phyloP scores from a whole-genome alignment of 129 eudicot species.

The Saposhnikovia divaricata region DNA sequence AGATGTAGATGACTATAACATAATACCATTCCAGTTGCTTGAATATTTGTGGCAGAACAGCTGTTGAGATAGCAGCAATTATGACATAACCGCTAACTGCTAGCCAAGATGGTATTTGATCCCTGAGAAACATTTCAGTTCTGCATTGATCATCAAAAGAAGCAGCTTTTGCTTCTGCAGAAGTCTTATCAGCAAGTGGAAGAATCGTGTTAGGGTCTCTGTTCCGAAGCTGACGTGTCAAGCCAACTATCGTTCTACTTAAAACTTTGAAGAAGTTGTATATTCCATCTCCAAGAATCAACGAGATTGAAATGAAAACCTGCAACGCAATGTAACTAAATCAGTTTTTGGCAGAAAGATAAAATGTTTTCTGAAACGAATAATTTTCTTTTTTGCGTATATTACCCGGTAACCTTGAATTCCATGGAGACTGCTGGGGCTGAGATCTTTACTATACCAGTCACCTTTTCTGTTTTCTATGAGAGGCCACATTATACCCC shows the following conservation, averaged over 20 bases:
- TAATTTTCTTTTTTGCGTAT: not conserved
- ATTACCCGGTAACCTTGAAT: constrained; percentile 13
- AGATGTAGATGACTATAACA: constrained; percentile 33
- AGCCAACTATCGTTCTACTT: constrained; percentile 16
- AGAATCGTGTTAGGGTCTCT: not conserved
- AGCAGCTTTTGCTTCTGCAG: constrained; percentile 11
- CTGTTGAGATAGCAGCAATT: constrained; percentile 32
- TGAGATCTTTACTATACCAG: constrained; percentile 9
- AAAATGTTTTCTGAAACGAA: not conserved
- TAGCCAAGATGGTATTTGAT: constrained; percentile 34
- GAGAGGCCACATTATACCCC: constrained; percentile 16
- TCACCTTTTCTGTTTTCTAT: constrained; percentile 11
- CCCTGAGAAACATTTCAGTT: constrained; percentile 43
- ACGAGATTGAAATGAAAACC: constrained; percentile 65
- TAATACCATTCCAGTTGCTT: constrained; percentile 59
- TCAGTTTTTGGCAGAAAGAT: not conserved
- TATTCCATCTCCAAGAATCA: constrained; percentile 73
- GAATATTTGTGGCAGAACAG: constrained; percentile 44
- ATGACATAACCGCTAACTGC: constrained; percentile 47
- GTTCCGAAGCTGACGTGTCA: constrained; percentile 3
- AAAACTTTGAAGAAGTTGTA: constrained; percentile 42
- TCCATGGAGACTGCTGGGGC: constrained; percentile 13
- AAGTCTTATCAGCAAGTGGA: constrained; percentile 15
- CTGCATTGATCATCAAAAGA: constrained; percentile 39
- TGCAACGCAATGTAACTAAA: not conserved